Conservation (phyloP, 1,284 basidiomycete genomes). For the Pseudozyma sp. region DNA sequence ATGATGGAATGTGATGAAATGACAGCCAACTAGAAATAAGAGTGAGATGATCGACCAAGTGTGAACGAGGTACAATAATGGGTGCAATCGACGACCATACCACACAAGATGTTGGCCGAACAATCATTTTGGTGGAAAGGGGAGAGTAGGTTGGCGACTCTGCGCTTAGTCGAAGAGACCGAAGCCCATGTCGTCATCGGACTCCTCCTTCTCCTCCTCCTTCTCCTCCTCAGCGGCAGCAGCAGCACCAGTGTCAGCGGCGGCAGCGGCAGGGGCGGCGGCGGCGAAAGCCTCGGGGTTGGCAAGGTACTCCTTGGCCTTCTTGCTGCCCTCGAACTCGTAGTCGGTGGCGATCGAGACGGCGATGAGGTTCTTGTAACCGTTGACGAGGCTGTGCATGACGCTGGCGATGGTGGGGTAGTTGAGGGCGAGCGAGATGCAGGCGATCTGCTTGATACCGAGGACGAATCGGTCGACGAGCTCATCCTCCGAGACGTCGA, state of each 20-base stretch:
- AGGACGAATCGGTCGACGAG: constrained; percentile 89
- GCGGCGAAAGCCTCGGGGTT: constrained; percentile 95
- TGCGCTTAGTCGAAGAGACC: constrained; percentile 84
- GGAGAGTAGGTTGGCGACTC: too few relatives aligned
- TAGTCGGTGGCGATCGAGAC: constrained; percentile 93
- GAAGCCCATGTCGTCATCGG: constrained; percentile 66
- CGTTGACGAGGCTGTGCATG: constrained; percentile 93
- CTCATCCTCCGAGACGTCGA: constrained; percentile 91
- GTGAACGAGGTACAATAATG: neutral
- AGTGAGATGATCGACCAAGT: neutral
- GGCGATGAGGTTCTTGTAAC: constrained; percentile 95
- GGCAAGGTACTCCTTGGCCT: constrained; percentile 95
- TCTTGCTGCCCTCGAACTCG: constrained; percentile 90
- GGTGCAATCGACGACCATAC: too few relatives aligned
- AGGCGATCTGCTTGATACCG: constrained; percentile 94
- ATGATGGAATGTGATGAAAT: neutral
- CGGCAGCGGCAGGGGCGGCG: constrained; percentile 77
- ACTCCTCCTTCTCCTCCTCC: constrained; percentile 80
- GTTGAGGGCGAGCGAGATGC: constrained; percentile 91
- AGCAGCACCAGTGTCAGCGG: constrained; percentile 73
- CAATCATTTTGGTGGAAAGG: constrained; percentile 2
- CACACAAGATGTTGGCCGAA: neutral
- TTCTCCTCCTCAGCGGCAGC: constrained; percentile 71
- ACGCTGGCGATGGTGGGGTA: constrained; percentile 97
- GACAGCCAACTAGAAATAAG: neutral